A percentile compares a stretch with the other conserved stretches of the same genome.
phyloP scores from a whole-genome alignment of 306 rosid genomes.

The Rubus parviflorus region DNA sequence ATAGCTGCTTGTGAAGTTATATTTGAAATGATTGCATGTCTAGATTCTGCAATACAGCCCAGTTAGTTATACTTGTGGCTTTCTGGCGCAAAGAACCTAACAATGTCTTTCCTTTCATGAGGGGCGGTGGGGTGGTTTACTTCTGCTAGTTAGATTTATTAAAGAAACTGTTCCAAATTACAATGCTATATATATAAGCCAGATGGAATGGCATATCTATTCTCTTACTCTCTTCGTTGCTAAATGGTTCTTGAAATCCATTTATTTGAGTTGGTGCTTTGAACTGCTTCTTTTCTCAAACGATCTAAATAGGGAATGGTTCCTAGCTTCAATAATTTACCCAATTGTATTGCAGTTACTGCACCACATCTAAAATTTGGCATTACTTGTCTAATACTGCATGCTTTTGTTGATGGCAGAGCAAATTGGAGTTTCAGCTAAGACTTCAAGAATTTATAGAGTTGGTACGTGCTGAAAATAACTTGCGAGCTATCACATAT shows the following conservation, averaged over 20 bases:
- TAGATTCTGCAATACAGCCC: neutral
- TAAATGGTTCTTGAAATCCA: neutral
- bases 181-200: neutral
- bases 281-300: neutral
- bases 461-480: constrained; percentile 88
- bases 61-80: neutral
- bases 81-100: neutral
- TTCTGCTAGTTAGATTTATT: neutral
- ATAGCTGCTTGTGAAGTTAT: neutral
- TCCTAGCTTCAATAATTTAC: neutral
- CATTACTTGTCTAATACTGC: constrained; percentile 24
- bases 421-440: constrained; percentile 90
- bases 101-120: neutral
- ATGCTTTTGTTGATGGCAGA: constrained; percentile 58
- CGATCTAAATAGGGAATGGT: neutral
- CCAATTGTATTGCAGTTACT: neutral
- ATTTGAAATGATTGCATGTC: neutral
- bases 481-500: constrained; percentile 73
- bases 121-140: neutral
- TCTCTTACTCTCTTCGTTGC: neutral
- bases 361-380: constrained; percentile 1
- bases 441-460: constrained; percentile 97
- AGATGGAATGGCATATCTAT: neutral
- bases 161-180: too few species aligned
- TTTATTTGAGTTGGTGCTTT: neutral